phyloP scores from a whole-genome alignment of 2,329 filamentous ascomycete species.

The Monosporascus sp. region DNA sequence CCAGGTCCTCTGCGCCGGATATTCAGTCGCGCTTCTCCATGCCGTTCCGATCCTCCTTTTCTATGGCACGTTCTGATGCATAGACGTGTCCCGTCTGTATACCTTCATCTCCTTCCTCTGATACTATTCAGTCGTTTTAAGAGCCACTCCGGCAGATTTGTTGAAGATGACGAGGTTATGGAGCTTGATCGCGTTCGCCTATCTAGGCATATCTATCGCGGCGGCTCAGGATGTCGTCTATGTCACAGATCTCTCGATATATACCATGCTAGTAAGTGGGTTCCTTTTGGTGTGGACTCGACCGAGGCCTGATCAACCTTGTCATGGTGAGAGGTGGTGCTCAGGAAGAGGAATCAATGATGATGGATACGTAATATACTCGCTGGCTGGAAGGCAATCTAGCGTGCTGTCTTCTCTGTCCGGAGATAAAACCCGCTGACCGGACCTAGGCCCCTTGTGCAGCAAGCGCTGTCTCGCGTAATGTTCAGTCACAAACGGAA shows the following conservation, averaged over 20 bases:
- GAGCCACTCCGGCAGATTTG: not conserved
- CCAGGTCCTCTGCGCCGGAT: not conserved
- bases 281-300: not conserved
- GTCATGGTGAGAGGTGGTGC: too few species aligned
- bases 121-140: not conserved
- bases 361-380: too few species aligned
- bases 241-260: constrained; percentile 27
- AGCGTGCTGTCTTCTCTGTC: not conserved
- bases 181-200: constrained; percentile 6
- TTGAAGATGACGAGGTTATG: not conserved
- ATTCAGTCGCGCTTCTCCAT: not conserved
- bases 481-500: constrained; percentile 38
- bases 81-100: not conserved
- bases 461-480: constrained; percentile 38
- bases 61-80: not conserved
- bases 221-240: constrained; percentile 22
- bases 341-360: too few species aligned
- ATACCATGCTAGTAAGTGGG: constrained; percentile 23
- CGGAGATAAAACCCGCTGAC: not conserved
- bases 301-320: too few species aligned
- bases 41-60: not conserved
- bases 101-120: not conserved
- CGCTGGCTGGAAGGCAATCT: too few species aligned
- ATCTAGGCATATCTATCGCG: constrained; percentile 9
- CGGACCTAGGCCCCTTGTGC: constrained; percentile 44